Conservation (phyloP, 73 alveolate genomes). For the Blepharisma japonicum region DNA sequence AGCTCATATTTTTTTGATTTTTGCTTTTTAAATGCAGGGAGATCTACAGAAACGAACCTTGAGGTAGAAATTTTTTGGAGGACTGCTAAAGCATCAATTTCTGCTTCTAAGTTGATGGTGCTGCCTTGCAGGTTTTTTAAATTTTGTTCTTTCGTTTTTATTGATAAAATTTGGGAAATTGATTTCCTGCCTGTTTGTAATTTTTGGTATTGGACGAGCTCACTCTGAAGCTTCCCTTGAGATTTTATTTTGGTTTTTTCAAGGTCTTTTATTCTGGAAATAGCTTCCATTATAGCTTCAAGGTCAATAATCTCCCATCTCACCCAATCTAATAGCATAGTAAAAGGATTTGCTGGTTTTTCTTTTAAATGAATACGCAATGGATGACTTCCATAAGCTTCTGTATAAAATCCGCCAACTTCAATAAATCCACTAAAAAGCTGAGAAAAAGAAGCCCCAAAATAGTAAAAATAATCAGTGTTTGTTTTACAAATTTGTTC, state of each 20-base stretch:
- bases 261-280: background rate
- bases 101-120: background rate
- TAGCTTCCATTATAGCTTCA: conserved; percentile 1
- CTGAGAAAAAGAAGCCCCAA: background rate
- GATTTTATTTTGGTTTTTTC: background rate
- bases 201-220: background rate
- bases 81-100: background rate
- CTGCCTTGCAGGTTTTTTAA: background rate
- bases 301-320: background rate
- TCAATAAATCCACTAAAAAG: background rate
- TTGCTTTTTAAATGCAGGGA: conserved; percentile 23
- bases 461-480: background rate
- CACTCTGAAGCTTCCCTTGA: background rate
- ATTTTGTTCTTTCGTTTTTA: background rate
- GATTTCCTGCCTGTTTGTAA: conserved; percentile 3
- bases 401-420: background rate
- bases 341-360: background rate
- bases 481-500: background rate
- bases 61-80: background rate
- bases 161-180: background rate
- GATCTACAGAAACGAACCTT: background rate
- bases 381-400: background rate
- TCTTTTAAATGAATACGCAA: background rate
- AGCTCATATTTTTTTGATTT: conserved; percentile 1
- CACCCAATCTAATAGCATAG: background rate